Evolutionary conservation across 2,329 filamentous ascomycete genomes (phyloP), one percentile per base, ranked within the genome.

Genomic region (Cladobotryum mycophilum): DNA sequence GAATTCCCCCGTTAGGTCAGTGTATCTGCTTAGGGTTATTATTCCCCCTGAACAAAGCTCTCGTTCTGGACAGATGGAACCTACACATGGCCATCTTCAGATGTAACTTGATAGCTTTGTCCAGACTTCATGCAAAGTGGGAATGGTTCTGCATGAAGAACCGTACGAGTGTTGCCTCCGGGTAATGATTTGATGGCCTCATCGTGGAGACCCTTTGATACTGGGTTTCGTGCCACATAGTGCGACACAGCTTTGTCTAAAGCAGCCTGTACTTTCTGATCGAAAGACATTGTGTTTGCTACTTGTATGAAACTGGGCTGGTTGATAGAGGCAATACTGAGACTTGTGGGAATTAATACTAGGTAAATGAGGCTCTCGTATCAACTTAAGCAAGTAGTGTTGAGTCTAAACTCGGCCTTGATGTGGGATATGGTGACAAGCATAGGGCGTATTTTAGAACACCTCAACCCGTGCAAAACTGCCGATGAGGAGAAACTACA

Each of bases 1-100:
- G 58, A 80, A 80, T 62, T 87, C 84, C 34, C 78, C 76, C 1
- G 83, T 69, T 7, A 87, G 70, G 58, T 88, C 83, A 13, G 75
- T 67, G 60, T 84, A 85, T 41, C 69, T 73, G 18, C 9, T 9
- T 6, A n/a, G 22, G 3, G 2, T n/a, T 14, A 45, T 13, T 49
- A 20, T 20, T 20, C 20, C 18, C 22, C 8, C 13, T 22, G 2
- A 25, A 41, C n/a, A 12, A 13, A 9, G 13, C 11, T 34, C 35
- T 48, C 20, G 15, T 11, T 7, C 4, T 36, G 14, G 13, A 38
- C 1, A 14, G 5, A 6, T 8, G 3, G 5, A 6, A 59, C 63
- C 45, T 59, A 68, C 61, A 58, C 63, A 17, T 68, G 62, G 7
- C 64, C 70, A 45, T 76, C 74, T 38, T 69, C 69, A 2, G 72